Conservation (phyloP, 352 stramenopile species). For the Hyaloperonospora arabidopsidis region DNA sequence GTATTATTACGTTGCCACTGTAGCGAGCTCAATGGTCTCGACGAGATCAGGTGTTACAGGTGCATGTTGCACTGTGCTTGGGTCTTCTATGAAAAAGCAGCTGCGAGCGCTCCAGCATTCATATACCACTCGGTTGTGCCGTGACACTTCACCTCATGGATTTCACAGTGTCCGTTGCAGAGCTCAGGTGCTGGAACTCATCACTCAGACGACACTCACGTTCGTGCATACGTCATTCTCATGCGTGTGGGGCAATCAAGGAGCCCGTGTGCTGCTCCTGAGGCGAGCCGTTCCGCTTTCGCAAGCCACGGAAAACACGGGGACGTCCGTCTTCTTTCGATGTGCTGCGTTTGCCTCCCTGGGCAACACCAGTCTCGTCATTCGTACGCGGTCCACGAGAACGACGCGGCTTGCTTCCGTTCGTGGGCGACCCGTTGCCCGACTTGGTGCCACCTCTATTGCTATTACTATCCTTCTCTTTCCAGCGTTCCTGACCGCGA, state of each 20-base stretch:
- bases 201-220: too few species aligned
- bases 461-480: slow-evolving; percentile 35
- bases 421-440: slow-evolving; percentile 23
- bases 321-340: slow-evolving; percentile 36
- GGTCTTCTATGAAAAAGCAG: too few species aligned
- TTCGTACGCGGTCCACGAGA: slow-evolving; percentile 24
- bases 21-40: too few species aligned
- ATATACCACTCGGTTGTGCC: too few species aligned
- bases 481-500: slow-evolving; percentile 31
- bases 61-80: too few species aligned
- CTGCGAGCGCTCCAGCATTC: too few species aligned
- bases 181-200: too few species aligned
- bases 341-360: slow-evolving; percentile 17
- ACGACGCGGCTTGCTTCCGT: slow-evolving; percentile 27
- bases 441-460: slow-evolving; percentile 24
- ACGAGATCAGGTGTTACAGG: too few species aligned
- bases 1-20: too few species aligned
- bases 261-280: slow-evolving; percentile 21
- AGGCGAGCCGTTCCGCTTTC: slow-evolving; percentile 27
- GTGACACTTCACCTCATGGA: too few species aligned
- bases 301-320: slow-evolving; percentile 30
- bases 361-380: slow-evolving; percentile 22
- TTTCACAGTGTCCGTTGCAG: too few species aligned
- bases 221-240: slow-evolving; percentile 1
- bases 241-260: slow-evolving; percentile 33